A percentile compares a stretch with the other conserved stretches of the same genome.
Conservation (phyloP, 2,329 filamentous ascomycete genomes). For the Botryotinia convoluta region DNA sequence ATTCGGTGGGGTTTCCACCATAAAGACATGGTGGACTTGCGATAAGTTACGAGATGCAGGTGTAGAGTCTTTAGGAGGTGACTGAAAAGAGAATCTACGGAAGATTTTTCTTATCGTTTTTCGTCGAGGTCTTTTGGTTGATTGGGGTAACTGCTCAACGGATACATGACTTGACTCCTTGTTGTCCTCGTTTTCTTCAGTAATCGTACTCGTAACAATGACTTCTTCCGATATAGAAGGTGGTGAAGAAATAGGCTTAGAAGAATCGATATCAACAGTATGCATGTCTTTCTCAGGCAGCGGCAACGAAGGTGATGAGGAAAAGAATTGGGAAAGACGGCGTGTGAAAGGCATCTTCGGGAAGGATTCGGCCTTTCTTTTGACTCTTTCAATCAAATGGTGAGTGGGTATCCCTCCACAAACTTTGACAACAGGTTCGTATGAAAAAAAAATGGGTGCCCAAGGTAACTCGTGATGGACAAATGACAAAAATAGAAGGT, state of each 20-base stretch:
- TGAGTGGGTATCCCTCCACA: constrained; percentile 14
- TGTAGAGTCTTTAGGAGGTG: neutral
- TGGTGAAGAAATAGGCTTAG: constrained; percentile 1
- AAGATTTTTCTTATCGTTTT: constrained; percentile 16
- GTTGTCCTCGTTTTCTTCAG: neutral
- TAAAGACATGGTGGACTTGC: neutral
- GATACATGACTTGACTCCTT: neutral
- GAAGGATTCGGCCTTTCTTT: constrained; percentile 16
- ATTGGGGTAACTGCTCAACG: neutral
- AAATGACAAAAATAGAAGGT: constrained; percentile 11
- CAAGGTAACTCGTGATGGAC: constrained; percentile 9
- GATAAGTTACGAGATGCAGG: neutral
- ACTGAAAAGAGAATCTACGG: constrained; percentile 8
- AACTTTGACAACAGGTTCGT: constrained; percentile 11
- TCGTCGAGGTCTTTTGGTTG: neutral
- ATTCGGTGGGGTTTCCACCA: neutral
- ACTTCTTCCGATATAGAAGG: constrained; percentile 12
- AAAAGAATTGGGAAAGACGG: constrained; percentile 18
- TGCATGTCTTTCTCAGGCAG: constrained; percentile 14
- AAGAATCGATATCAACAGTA: constrained; percentile 3
- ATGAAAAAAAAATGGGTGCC: constrained; percentile 16
- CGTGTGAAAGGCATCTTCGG: constrained; percentile 18
- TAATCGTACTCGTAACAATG: neutral
- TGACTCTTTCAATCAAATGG: constrained; percentile 8
- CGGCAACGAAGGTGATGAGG: constrained; percentile 7